Evolutionary conservation across 1,284 basidiomycete species (phyloP).

Genomic region (Xanthoconium separans): DNA sequence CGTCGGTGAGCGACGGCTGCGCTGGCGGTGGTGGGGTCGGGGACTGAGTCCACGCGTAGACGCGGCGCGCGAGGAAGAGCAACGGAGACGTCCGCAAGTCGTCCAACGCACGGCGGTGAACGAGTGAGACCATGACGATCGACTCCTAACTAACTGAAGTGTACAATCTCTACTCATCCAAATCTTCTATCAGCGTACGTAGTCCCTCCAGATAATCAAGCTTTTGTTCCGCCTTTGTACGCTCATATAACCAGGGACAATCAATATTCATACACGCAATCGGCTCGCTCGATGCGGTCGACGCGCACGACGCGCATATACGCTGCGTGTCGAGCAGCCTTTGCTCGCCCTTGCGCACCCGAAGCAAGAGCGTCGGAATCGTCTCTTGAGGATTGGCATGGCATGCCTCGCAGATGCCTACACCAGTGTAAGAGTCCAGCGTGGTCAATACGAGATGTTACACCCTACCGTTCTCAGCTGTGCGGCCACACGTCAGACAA

Average conservation of each 20-base stretch:
- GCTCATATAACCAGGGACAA: slow-evolving; percentile 78
- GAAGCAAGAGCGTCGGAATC: slow-evolving; percentile 56
- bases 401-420: slow-evolving; percentile 74
- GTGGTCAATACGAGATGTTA: neutral
- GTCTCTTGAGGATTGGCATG: slow-evolving; percentile 51
- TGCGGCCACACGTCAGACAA: slow-evolving; percentile 67
- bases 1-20: slow-evolving; percentile 26
- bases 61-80: slow-evolving; percentile 10
- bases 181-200: slow-evolving; percentile 33
- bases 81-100: slow-evolving; percentile 6
- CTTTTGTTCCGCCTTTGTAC: slow-evolving; percentile 64
- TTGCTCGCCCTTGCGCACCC: slow-evolving; percentile 58
- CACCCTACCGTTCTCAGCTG: slow-evolving; percentile 53
- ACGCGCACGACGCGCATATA: slow-evolving; percentile 72
- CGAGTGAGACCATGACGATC: neutral
- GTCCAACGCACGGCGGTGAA: neutral
- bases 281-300: slow-evolving; percentile 54
- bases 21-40: slow-evolving; percentile 69
- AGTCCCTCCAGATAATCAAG: slow-evolving; percentile 44
- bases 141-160: no score
- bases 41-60: slow-evolving; percentile 38
- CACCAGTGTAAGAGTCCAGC: neutral
- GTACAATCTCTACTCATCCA: slow-evolving; percentile 16
- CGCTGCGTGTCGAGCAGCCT: slow-evolving; percentile 58
- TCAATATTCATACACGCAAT: slow-evolving; percentile 81